Conservation (phyloP, 345 rosid species). For the Eucalyptus tenuipes region DNA sequence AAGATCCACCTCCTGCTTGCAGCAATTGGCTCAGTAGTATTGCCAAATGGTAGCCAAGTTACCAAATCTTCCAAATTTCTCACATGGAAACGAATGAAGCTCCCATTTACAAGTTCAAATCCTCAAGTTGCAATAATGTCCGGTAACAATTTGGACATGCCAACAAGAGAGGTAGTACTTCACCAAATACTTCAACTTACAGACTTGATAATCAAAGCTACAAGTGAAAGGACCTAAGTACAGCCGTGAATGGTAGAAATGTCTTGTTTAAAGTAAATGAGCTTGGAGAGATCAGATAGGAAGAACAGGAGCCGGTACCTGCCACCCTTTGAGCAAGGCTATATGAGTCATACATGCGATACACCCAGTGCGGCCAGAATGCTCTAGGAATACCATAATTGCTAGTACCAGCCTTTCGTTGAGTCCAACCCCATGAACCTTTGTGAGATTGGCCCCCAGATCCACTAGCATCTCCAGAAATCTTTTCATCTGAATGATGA, state of each 20-base stretch:
- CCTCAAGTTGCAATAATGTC: neutral
- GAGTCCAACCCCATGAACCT: conserved; percentile 14
- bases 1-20: neutral
- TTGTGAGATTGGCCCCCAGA: conserved; percentile 12
- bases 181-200: neutral
- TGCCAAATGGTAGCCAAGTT: neutral
- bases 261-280: neutral
- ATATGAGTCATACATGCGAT: conserved; percentile 74
- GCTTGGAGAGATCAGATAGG: neutral
- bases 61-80: neutral
- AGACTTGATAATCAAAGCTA: neutral
- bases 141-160: neutral
- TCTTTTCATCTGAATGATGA: conserved; percentile 5
- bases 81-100: neutral
- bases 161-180: neutral
- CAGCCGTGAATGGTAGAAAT: neutral
- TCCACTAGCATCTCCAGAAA: conserved; percentile 4
- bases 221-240: neutral
- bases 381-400: conserved; percentile 41
- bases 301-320: conserved; percentile 30
- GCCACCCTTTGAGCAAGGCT: conserved; percentile 79
- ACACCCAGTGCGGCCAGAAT: conserved; percentile 89
- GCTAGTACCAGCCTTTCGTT: conserved; percentile 12
- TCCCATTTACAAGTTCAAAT: neutral
- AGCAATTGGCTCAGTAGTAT: neutral